Evolutionary conservation across 1,284 basidiomycete species (phyloP), one percentile per base, ranked within the genome.

Genomic region (Xerocomus nothofagi): DNA sequence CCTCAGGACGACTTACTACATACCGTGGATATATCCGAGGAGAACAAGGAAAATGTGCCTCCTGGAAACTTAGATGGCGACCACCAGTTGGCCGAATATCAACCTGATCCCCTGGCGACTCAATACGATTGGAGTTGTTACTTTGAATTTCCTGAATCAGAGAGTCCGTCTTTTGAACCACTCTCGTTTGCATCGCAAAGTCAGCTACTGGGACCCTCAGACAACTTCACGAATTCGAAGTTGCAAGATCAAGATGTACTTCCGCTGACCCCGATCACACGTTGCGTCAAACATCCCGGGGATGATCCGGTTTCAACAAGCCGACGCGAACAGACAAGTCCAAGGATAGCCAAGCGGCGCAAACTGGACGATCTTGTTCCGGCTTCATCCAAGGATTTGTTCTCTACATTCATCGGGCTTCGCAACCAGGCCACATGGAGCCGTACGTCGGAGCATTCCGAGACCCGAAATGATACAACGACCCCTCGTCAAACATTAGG

Each of bases 301-400:
- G 44, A 49, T 38, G 34, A 34, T 47, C 26, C 34, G 26, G 31
- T 27, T 36, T 40, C 48, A n/a, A 29, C 39, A 23, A 44, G 23
- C 18, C 43, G 48, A 39, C 15, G 21, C 39, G 53, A 53, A 23
- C 44, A 30, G 6, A 34, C 46, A 17, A 17, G 33, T 8, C 32
- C 42, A 17, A 55, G 45, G 43, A 27, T 14, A 5, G 33, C 40
- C 4, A 70, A 66, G 47, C 65, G 67, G 32, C 58, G 56, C 44
- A 69, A 53, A 42, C 44, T 70, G 17, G 55, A 70, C 21, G 41
- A 54, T 38, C 52, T 65, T 29, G 54, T 63, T 42, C 64, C 57
- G 2, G 27, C 62, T 32, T 59, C 66, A 38, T 56, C 63, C 24
- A 61, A 41, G 27, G 63, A 65, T 37, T n/a, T 64, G 23, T 66